Conservation (phyloP, 108 stramenopile species). For the Bacterosira constricta region DNA sequence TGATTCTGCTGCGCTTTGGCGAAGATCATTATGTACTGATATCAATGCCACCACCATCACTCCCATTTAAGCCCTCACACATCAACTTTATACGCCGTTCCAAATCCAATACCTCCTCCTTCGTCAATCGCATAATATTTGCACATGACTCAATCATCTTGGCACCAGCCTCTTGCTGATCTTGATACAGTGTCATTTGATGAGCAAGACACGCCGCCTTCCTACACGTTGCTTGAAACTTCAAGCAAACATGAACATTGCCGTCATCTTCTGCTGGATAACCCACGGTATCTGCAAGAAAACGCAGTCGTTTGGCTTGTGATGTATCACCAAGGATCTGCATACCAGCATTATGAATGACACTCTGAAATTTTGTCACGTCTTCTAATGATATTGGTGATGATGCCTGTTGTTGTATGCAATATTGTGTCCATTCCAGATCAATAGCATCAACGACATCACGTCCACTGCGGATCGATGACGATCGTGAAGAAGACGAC, state of each 20-base stretch:
- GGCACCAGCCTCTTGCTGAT: not conserved
- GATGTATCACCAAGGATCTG: conserved; percentile 33
- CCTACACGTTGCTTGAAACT: not conserved
- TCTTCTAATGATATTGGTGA: not conserved
- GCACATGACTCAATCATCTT: not conserved
- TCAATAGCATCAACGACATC: conserved; percentile 20
- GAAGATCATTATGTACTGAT: not conserved
- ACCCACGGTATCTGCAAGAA: conserved; percentile 32
- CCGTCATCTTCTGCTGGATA: not conserved
- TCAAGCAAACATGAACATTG: not conserved
- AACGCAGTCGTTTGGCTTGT: conserved; percentile 14
- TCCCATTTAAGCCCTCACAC: not conserved
- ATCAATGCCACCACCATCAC: not conserved
- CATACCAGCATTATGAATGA: not conserved
- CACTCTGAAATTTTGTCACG: not conserved
- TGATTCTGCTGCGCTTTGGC: too few relatives aligned
- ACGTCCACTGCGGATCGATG: conserved; percentile 5
- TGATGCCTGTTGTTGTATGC: not conserved
- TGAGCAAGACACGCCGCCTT: not conserved
- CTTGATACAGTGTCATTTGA: not conserved
- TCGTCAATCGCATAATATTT: not conserved
- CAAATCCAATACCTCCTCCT: not conserved
- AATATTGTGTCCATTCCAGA: conserved; percentile 28
- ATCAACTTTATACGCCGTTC: not conserved
- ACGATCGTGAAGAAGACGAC: not conserved